phyloP scores from a whole-genome alignment of 2,329 filamentous ascomycete genomes.

The Phyllachora maydis region DNA sequence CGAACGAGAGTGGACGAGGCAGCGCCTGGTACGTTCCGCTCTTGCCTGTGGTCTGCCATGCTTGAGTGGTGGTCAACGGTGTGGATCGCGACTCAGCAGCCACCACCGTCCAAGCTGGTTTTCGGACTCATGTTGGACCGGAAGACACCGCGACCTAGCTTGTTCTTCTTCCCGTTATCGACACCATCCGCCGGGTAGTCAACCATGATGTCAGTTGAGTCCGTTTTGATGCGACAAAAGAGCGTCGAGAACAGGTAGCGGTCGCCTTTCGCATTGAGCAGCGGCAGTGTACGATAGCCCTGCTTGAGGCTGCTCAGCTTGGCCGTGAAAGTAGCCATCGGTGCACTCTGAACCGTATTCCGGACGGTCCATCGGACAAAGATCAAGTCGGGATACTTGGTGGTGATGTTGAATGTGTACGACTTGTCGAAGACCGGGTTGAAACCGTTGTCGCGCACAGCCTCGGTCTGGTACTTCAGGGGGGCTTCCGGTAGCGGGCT shows the following conservation, averaged over 20 bases:
- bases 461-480: constrained; percentile 57
- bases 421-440: constrained; percentile 73
- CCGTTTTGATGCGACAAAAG: constrained; percentile 68
- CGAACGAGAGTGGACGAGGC: too few species aligned
- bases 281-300: constrained; percentile 79
- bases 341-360: constrained; percentile 39
- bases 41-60: too few species aligned
- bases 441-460: constrained; percentile 77
- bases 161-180: constrained; percentile 30
- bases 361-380: constrained; percentile 89
- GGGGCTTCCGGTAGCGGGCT: constrained; percentile 32
- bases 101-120: constrained; percentile 25
- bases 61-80: too few species aligned
- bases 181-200: constrained; percentile 18
- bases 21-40: too few species aligned
- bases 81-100: too few species aligned
- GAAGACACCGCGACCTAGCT: constrained; percentile 36
- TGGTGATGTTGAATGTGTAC: constrained; percentile 65
- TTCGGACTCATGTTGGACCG: constrained; percentile 28
- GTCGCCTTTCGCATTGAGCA: constrained; percentile 76
- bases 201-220: constrained; percentile 34
- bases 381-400: constrained; percentile 84
- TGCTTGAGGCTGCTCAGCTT: constrained; percentile 79
- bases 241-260: constrained; percentile 89
- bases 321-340: constrained; percentile 77